These are phyloP conservation scores for Cerioporus squamosus DNA, from an alignment of 1,284 basidiomycete genomes.

Conservation along the genomic window DNA sequence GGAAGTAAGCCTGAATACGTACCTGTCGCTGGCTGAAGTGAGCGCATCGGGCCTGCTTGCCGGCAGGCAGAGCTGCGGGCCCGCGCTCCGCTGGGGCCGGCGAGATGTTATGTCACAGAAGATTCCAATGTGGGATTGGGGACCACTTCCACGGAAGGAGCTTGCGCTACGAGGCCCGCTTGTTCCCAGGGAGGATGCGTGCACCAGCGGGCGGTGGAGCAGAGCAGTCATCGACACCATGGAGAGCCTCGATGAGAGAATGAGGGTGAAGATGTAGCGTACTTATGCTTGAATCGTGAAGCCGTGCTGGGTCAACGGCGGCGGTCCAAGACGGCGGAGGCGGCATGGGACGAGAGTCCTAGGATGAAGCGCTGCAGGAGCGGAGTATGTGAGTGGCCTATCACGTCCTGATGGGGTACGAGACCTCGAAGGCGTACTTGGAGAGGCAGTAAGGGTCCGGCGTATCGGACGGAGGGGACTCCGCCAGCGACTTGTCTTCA, in stretches of 20 bases:
- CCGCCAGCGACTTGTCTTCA: constrained; percentile 9
- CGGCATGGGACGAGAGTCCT: not conserved
- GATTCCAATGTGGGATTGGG: constrained; percentile 9
- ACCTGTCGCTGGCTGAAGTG: constrained; percentile 4
- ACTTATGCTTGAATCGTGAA: not conserved
- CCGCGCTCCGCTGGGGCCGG: constrained; percentile 27
- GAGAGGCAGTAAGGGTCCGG: constrained; percentile 14
- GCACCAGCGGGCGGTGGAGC: constrained; percentile 14
- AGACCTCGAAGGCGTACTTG: constrained; percentile 6
- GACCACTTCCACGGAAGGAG: constrained; percentile 18
- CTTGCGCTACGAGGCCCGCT: constrained; percentile 9
- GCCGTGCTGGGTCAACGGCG: not conserved
- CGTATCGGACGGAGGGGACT: constrained; percentile 8
- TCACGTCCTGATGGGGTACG: constrained; percentile 6
- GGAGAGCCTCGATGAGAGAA: constrained; percentile 1
- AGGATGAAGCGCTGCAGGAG: not conserved
- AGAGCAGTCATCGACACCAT: constrained; percentile 3
- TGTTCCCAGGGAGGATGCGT: constrained; percentile 14
- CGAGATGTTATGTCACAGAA: constrained; percentile 17
- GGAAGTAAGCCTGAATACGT: constrained; percentile 9
- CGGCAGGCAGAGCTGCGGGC: constrained; percentile 16
- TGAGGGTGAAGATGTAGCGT: not conserved
- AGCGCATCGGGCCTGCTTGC: not conserved
- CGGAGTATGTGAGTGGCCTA: constrained; percentile 16
- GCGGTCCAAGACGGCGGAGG: not conserved